Evolutionary conservation across 148 eudicot genomes (phyloP), one percentile per base, ranked within the genome.

Genomic region (Nepenthes mirabilis): DNA sequence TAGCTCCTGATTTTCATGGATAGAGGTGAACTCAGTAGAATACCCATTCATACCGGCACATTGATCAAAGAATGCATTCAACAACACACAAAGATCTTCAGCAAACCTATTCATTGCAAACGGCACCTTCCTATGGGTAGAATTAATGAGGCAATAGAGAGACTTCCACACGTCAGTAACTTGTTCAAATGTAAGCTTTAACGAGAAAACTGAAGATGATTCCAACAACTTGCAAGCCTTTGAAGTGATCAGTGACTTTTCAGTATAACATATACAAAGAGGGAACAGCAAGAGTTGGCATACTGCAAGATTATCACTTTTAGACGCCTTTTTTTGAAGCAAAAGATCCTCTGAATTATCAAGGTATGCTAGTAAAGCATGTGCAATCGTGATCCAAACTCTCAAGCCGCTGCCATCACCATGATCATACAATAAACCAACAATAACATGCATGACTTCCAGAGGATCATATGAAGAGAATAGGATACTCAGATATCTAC

Each of bases 201-300:
- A 57, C 10, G 63, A 60, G 5, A 64, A 77, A 61, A 62, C 36
- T 11, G 40, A 23, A 57, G 71, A 58, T 52, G 59, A 69, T 48
- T 48, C 59, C 51, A 56, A 14, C 47, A 63, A 36, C 12, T 57
- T 56, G 63, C 47, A 58, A n/a, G 37, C 48, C 65, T 67, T 62
- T 56, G n/a, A 34, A 10, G 60, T 57, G 14, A 37, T 60, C 35
- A 36, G 10, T 53, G 61, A 65, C 68, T 47, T 49, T 12, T 49
- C 58, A 55, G 52, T 53, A 43, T 78, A 70, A 65, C 65, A 79
- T 61, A 70, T 70, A 58, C 64, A 65, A 64, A 87, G 79, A 33
- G 96, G 96, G 72, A 74, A 80, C n/a, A 72, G 63, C 69, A 88
- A 73, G 63, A 85, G 72, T 62, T 74, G 72, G 70, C 80, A 70